Conservation (phyloP, 1,284 basidiomycete genomes). For the Bondarzewia mesenterica region DNA sequence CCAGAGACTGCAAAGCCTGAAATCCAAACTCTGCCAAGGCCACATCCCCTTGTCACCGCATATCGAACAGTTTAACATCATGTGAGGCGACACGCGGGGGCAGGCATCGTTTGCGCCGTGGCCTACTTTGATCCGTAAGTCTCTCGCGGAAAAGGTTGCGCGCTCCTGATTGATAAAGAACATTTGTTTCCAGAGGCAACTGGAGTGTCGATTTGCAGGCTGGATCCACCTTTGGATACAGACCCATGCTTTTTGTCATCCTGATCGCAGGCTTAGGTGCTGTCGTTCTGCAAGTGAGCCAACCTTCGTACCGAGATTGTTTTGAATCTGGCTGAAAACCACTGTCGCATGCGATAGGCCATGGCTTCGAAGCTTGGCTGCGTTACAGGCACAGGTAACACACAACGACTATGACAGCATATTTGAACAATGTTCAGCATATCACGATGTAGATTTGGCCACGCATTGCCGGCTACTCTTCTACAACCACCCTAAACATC, state of each 20-base stretch:
- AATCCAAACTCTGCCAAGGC: too few species aligned
- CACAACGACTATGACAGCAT: too few species aligned
- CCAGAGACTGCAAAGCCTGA: too few species aligned
- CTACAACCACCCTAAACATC: constrained; percentile 57
- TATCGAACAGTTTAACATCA: constrained; percentile 30
- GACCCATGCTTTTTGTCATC: constrained; percentile 80
- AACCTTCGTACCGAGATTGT: too few species aligned
- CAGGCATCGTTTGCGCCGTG: constrained; percentile 49
- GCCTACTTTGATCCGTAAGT: constrained; percentile 63
- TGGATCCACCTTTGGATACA: constrained; percentile 75
- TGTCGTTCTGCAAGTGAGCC: constrained; percentile 63
- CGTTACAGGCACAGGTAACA: constrained; percentile 60
- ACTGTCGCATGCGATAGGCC: too few species aligned
- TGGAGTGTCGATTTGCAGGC: constrained; percentile 74
- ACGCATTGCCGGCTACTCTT: constrained; percentile 67
- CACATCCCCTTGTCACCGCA: too few species aligned
- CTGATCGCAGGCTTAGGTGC: constrained; percentile 75
- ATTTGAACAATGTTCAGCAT: too few species aligned
- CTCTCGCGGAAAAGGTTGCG: too few species aligned
- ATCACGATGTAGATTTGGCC: constrained; percentile 44
- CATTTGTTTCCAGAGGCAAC: constrained; percentile 61
- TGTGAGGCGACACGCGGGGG: constrained; percentile 45
- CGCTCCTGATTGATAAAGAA: too few species aligned
- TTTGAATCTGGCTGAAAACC: too few species aligned
- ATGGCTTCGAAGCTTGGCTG: constrained; percentile 57